Percentiles rank a stretch among this genome's conserved stretches.
phyloP scores from a whole-genome alignment of 768 basidiomycete species.

The Auriculariales sp. region DNA sequence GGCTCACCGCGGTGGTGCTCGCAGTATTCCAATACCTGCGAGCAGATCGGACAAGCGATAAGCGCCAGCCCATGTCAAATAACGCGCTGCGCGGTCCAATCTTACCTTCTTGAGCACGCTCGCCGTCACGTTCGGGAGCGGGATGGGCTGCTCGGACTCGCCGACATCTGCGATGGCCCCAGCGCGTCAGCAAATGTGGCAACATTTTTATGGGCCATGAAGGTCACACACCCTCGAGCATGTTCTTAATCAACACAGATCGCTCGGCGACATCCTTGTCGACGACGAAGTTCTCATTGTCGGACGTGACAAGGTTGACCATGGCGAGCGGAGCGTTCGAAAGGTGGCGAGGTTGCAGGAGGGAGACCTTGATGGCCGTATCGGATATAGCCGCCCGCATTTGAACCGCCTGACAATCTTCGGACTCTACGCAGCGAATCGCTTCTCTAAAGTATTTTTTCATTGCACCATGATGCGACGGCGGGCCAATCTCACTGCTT shows the following conservation, averaged over 20 bases:
- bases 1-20: constrained; percentile 97
- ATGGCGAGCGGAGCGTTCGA: constrained; percentile 24
- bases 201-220: background rate
- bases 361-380: background rate
- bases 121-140: constrained; percentile 86
- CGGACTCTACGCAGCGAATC: no score
- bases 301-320: constrained; percentile 85
- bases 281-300: constrained; percentile 86
- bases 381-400: no score
- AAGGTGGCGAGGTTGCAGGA: constrained; percentile 5
- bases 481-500: no score
- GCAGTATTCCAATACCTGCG: constrained; percentile 94
- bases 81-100: background rate
- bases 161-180: constrained; percentile 55
- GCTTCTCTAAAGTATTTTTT: no score
- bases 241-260: constrained; percentile 95
- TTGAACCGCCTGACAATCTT: no score
- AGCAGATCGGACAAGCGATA: background rate
- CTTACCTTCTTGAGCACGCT: constrained; percentile 83
- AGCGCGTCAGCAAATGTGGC: background rate
- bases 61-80: background rate
- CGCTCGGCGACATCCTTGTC: constrained; percentile 93
- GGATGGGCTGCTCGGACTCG: constrained; percentile 88
- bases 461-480: no score
- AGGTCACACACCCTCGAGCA: constrained; percentile 54